A percentile compares a stretch with the other conserved stretches of the same genome.
phyloP scores from a whole-genome alignment of 2,329 filamentous ascomycete genomes.

The Colletotrichum tamarilloi region DNA sequence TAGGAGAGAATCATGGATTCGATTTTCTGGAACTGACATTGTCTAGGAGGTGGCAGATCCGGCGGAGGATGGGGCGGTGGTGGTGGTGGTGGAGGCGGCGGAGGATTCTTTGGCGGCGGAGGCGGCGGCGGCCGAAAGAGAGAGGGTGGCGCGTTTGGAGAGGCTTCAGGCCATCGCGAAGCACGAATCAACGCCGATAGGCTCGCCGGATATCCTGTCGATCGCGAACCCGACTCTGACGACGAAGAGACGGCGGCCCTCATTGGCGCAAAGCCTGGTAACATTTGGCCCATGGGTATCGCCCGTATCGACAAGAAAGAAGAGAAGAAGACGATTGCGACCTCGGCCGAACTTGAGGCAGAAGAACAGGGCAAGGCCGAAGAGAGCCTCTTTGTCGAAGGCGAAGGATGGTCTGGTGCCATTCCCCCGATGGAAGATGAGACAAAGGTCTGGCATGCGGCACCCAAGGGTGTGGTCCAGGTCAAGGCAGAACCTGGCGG shows the following conservation, averaged over 20 bases:
- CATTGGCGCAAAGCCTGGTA: constrained; percentile 32
- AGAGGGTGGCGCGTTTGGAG: constrained; percentile 51
- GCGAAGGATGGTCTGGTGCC: constrained; percentile 43
- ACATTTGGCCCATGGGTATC: constrained; percentile 66
- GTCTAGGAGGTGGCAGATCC: constrained; percentile 34
- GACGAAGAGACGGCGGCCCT: constrained; percentile 40
- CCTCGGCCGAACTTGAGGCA: constrained; percentile 67
- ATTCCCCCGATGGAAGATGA: constrained; percentile 43
- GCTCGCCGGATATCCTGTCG: constrained; percentile 56
- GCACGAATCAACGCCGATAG: constrained; percentile 67
- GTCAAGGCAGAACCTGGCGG: constrained; percentile 59
- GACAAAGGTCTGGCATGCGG: constrained; percentile 58
- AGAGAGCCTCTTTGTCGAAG: constrained; percentile 58
- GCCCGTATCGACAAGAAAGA: constrained; percentile 65
- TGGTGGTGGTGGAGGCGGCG: constrained; percentile 38
- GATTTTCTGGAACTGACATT: not conserved
- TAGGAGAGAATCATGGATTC: not conserved
- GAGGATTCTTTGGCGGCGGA: constrained; percentile 41
- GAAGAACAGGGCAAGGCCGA: constrained; percentile 61
- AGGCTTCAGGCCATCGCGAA: constrained; percentile 51
- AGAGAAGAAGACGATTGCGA: constrained; percentile 63
- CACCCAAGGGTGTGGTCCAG: constrained; percentile 46
- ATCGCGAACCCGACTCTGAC: constrained; percentile 38
- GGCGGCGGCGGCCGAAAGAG: constrained; percentile 43
- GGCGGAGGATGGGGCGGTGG: constrained; percentile 34